Evolutionary conservation across 768 basidiomycete genomes (phyloP).

Genomic region (Lactifluus rugatus): DNA sequence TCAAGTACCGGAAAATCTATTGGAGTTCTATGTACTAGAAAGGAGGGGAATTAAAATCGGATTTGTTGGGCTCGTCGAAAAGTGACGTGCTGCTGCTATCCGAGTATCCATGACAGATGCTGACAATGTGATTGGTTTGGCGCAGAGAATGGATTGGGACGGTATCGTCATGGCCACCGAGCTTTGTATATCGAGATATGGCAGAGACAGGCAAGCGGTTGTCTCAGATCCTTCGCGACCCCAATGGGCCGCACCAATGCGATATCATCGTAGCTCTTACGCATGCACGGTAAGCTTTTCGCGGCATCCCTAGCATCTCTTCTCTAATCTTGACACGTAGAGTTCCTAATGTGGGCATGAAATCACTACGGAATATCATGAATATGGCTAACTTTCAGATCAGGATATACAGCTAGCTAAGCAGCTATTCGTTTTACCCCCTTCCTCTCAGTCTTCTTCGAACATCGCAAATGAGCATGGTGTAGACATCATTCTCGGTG

Average conservation of each 20-base stretch:
- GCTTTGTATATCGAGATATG: slow-evolving; percentile 74
- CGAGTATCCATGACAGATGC: not conserved
- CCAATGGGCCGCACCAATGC: slow-evolving; percentile 54
- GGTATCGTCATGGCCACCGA: slow-evolving; percentile 75
- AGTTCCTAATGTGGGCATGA: slow-evolving; percentile 26
- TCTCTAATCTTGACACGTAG: slow-evolving; percentile 13
- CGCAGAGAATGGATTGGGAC: slow-evolving; percentile 83
- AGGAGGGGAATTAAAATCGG: slow-evolving; percentile 63
- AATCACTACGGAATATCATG: not conserved
- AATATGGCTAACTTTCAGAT: not conserved
- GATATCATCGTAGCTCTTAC: slow-evolving; percentile 83
- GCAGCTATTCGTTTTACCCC: slow-evolving; percentile 49
- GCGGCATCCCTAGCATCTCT: not conserved
- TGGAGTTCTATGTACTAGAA: slow-evolving; percentile 58
- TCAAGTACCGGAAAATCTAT: slow-evolving; percentile 48
- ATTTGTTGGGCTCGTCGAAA: slow-evolving; percentile 78
- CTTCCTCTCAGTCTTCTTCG: slow-evolving; percentile 36
- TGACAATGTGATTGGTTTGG: not conserved
- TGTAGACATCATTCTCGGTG: slow-evolving; percentile 75
- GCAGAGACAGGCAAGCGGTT: slow-evolving; percentile 57
- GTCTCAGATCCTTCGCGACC: slow-evolving; percentile 64
- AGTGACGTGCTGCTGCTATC: slow-evolving; percentile 36
- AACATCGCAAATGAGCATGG: slow-evolving; percentile 53
- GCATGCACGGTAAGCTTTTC: slow-evolving; percentile 52
- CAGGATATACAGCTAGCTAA: slow-evolving; percentile 70